Conservation (phyloP, 805 yeast genomes). For the Lipomyces spencermartinsiae region DNA sequence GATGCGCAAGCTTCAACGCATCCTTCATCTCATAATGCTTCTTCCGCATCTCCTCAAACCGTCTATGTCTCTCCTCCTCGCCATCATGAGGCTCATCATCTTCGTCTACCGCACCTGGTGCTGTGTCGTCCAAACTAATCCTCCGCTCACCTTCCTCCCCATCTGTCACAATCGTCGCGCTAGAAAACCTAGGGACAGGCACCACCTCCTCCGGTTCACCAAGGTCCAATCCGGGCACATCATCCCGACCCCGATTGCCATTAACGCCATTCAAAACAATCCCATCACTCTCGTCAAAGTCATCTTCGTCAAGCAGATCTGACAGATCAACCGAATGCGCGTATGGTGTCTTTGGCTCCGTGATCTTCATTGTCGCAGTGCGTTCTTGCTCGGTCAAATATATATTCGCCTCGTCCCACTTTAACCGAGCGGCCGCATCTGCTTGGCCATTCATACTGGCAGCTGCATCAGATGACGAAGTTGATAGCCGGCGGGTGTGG, state of each 20-base stretch:
- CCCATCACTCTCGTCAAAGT: slow-evolving; percentile 59
- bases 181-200: slow-evolving; percentile 21
- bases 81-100: slow-evolving; percentile 47
- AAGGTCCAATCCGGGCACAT: slow-evolving; percentile 40
- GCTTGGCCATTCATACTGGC: neutral
- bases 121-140: slow-evolving; percentile 34
- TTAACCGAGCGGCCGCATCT: slow-evolving; percentile 15
- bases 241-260: slow-evolving; percentile 40
- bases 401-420: slow-evolving; percentile 87
- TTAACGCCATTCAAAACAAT: slow-evolving; percentile 52
- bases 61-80: slow-evolving; percentile 60
- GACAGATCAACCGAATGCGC: slow-evolving; percentile 85
- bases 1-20: slow-evolving; percentile 41
- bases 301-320: slow-evolving; percentile 74
- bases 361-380: slow-evolving; percentile 78
- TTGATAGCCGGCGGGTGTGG: slow-evolving; percentile 18
- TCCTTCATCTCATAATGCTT: slow-evolving; percentile 68
- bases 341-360: slow-evolving; percentile 95
- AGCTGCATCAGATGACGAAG: neutral
- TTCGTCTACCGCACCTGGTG: slow-evolving; percentile 37
- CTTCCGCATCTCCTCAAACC: slow-evolving; percentile 80
- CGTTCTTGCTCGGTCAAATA: slow-evolving; percentile 75
- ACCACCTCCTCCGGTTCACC: slow-evolving; percentile 44
- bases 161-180: slow-evolving; percentile 5
- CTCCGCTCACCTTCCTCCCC: slow-evolving; percentile 13